phyloP scores from a whole-genome alignment of 805 yeast species.

The Priceomyces melissophilus region DNA sequence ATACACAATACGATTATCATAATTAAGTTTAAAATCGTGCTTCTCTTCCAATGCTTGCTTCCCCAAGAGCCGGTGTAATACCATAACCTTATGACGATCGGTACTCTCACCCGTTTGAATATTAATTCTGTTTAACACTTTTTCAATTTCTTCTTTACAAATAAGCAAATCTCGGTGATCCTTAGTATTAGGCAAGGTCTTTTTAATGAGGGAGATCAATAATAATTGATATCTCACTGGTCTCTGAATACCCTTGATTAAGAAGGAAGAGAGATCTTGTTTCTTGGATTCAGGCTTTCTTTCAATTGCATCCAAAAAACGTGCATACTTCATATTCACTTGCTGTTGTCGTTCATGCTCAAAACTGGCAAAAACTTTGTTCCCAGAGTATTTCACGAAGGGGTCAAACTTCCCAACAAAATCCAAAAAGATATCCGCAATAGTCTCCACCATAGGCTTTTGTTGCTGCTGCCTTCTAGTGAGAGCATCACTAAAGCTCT shows the following conservation, averaged over 20 bases:
- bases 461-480: slow-evolving; percentile 79
- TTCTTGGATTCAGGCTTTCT: slow-evolving; percentile 81
- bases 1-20: slow-evolving; percentile 77
- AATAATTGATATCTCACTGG: slow-evolving; percentile 92
- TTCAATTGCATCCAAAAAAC: slow-evolving; percentile 89
- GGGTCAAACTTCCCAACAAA: slow-evolving; percentile 87
- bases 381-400: slow-evolving; percentile 89
- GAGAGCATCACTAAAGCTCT: slow-evolving; percentile 83
- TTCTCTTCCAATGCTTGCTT: slow-evolving; percentile 83
- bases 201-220: slow-evolving; percentile 76
- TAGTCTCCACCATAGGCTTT: slow-evolving; percentile 75
- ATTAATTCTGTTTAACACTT: slow-evolving; percentile 73
- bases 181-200: slow-evolving; percentile 70
- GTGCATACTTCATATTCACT: slow-evolving; percentile 85
- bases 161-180: slow-evolving; percentile 66
- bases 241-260: slow-evolving; percentile 93
- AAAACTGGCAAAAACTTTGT: slow-evolving; percentile 90
- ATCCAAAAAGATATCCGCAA: slow-evolving; percentile 86
- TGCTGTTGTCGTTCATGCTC: slow-evolving; percentile 93
- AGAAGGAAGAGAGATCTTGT: slow-evolving; percentile 86
- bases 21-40: slow-evolving; percentile 79
- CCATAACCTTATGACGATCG: slow-evolving; percentile 84
- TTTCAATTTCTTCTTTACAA: slow-evolving; percentile 73
- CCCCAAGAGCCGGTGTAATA: slow-evolving; percentile 50
- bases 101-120: slow-evolving; percentile 91